Conservation (phyloP, 192 early-diverging fungal genomes). For the Mortierella claussenii region DNA sequence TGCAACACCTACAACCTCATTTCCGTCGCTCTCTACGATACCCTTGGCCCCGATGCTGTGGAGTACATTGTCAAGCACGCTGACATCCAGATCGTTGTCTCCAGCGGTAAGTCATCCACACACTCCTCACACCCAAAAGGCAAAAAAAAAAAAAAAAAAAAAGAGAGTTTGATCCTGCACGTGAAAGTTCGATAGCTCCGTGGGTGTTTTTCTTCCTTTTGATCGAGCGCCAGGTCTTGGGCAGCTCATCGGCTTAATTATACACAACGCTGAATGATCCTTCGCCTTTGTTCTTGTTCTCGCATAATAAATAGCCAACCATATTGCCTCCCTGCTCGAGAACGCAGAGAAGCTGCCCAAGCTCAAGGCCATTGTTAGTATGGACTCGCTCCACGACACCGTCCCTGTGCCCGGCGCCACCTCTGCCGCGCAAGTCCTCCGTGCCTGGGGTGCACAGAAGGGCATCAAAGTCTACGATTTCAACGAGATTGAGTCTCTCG, state of each 20-base stretch:
- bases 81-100: slow-evolving; percentile 79
- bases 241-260: too few species aligned
- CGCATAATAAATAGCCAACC: slow-evolving; percentile 36
- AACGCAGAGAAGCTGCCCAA: slow-evolving; percentile 65
- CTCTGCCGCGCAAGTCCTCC: slow-evolving; percentile 46
- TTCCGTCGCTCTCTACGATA: slow-evolving; percentile 89
- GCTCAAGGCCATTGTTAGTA: slow-evolving; percentile 75
- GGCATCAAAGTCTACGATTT: slow-evolving; percentile 72
- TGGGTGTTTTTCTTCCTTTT: background rate
- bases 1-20: slow-evolving; percentile 68
- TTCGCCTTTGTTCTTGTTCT: background rate
- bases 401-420: slow-evolving; percentile 44
- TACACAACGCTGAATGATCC: background rate
- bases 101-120: slow-evolving; percentile 50
- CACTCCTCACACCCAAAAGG: too few species aligned
- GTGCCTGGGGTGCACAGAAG: slow-evolving; percentile 74
- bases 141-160: too few species aligned
- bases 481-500: slow-evolving; percentile 68
- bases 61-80: slow-evolving; percentile 90
- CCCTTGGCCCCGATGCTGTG: slow-evolving; percentile 83
- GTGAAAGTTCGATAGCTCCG: too few species aligned
- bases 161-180: too few species aligned
- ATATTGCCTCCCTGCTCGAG: slow-evolving; percentile 58
- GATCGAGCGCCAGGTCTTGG: too few species aligned
- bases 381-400: slow-evolving; percentile 68